Evolutionary conservation across 768 basidiomycete species (phyloP).

Genomic region (Rhizopogon sp.): DNA sequence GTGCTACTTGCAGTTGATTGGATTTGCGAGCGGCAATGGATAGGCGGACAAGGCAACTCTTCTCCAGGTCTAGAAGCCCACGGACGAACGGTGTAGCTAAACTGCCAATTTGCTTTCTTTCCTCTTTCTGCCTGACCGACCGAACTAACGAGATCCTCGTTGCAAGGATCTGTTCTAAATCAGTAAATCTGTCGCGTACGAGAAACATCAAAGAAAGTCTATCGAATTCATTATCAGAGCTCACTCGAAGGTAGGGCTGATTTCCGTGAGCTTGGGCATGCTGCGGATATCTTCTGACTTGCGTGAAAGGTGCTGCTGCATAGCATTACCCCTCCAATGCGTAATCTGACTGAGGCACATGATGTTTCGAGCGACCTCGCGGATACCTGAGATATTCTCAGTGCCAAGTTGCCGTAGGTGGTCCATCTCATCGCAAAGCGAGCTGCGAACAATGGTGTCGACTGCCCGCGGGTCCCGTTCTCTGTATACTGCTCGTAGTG

Average conservation of each 20-base stretch:
- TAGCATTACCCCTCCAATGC: slow-evolving; percentile 46
- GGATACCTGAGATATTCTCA: slow-evolving; percentile 78
- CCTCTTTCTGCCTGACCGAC: slow-evolving; percentile 63
- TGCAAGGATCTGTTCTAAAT: slow-evolving; percentile 73
- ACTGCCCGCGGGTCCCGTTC: slow-evolving; percentile 56
- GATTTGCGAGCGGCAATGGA: slow-evolving; percentile 67
- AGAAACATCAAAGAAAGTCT: not conserved
- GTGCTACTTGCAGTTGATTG: slow-evolving; percentile 70
- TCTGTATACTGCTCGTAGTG: slow-evolving; percentile 77
- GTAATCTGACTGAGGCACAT: slow-evolving; percentile 79
- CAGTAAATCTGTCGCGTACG: slow-evolving; percentile 51
- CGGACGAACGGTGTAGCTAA: slow-evolving; percentile 49
- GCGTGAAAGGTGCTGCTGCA: slow-evolving; percentile 23
- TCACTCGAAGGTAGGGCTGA: slow-evolving; percentile 64
- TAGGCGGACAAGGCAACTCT: slow-evolving; percentile 62
- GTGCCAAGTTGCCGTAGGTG: slow-evolving; percentile 61
- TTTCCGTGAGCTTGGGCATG: slow-evolving; percentile 40
- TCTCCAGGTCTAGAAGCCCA: slow-evolving; percentile 57
- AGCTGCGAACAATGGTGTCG: slow-evolving; percentile 42
- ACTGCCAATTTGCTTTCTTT: slow-evolving; percentile 72
- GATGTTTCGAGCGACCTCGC: slow-evolving; percentile 60
- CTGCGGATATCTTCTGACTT: slow-evolving; percentile 28
- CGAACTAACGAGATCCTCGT: slow-evolving; percentile 80
- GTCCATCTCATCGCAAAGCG: slow-evolving; percentile 56
- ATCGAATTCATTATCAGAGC: slow-evolving; percentile 20